phyloP scores from a whole-genome alignment of 169 alveolate species.

The Plasmodium ovale region DNA sequence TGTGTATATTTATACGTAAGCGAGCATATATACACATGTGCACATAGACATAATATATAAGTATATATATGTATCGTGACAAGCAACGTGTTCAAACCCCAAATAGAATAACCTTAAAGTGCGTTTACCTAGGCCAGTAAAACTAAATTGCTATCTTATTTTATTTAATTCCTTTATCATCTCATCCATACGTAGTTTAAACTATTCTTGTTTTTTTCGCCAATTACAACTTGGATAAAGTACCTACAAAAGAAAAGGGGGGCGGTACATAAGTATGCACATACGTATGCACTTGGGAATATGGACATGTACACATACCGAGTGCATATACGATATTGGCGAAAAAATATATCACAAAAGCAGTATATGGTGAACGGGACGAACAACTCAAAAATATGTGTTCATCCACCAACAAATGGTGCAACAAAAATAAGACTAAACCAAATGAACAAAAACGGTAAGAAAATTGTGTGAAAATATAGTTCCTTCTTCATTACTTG shows the following conservation, averaged over 20 bases:
- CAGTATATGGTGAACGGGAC: not conserved
- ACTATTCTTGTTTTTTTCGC: conserved; percentile 64
- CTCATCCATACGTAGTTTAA: conserved; percentile 26
- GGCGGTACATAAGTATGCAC: not conserved
- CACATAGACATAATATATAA: no score
- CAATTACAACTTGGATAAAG: conserved; percentile 40
- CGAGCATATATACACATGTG: no score
- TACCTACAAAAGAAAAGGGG: conserved; percentile 8
- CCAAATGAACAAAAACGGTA: not conserved
- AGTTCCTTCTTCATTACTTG: conserved; percentile 42
- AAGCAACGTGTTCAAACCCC: no score
- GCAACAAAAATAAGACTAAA: not conserved
- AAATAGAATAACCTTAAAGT: no score
- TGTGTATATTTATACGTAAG: not conserved
- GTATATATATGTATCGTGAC: no score
- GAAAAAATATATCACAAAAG: no score
- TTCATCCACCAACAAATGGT: not conserved
- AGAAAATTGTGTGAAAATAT: not conserved
- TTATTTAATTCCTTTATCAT: conserved; percentile 11
- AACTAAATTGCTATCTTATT: no score
- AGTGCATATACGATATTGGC: not conserved
- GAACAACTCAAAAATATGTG: not conserved
- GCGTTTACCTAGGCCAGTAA: no score
- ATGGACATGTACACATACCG: not conserved
- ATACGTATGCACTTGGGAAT: not conserved